phyloP scores from a whole-genome alignment of 805 yeast genomes.

The Saturnispora silvae region DNA sequence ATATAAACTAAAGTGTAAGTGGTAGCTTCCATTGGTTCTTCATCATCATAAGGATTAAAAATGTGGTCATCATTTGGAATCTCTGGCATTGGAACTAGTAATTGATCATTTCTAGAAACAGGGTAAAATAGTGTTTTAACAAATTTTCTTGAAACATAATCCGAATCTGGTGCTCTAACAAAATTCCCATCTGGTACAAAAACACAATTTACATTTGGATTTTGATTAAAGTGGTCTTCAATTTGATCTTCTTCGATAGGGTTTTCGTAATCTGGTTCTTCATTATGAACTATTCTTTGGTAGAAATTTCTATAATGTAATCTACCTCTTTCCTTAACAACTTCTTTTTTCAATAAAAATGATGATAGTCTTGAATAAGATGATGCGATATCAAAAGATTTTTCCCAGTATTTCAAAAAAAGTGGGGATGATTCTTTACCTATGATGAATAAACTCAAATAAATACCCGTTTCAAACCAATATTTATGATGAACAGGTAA shows the following conservation, averaged over 20 bases:
- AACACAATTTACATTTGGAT: constrained; percentile 37
- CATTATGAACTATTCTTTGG: constrained; percentile 27
- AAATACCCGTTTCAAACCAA: constrained; percentile 7
- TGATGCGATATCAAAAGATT: constrained; percentile 45
- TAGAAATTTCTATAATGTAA: constrained; percentile 42
- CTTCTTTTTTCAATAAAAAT: constrained; percentile 58
- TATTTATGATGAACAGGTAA: constrained; percentile 17
- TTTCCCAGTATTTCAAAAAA: constrained; percentile 37
- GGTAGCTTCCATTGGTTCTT: constrained; percentile 24
- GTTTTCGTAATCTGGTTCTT: constrained; percentile 35
- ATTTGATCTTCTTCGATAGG: constrained; percentile 48
- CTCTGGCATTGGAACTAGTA: constrained; percentile 34
- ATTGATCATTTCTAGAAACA: constrained; percentile 69
- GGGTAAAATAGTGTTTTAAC: constrained; percentile 64
- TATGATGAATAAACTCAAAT: constrained; percentile 8
- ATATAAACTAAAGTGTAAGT: constrained; percentile 70
- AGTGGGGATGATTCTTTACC: constrained; percentile 2
- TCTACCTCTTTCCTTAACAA: constrained; percentile 61
- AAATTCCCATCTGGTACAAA: constrained; percentile 75
- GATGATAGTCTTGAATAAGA: constrained; percentile 62
- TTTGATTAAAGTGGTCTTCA: constrained; percentile 29
- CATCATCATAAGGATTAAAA: constrained; percentile 27
- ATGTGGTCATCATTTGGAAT: constrained; percentile 21
- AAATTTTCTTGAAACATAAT: constrained; percentile 56
- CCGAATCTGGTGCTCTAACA: constrained; percentile 81